phyloP scores from a whole-genome alignment of 2,329 filamentous ascomycete genomes.

The Akanthomyces muscarius region DNA sequence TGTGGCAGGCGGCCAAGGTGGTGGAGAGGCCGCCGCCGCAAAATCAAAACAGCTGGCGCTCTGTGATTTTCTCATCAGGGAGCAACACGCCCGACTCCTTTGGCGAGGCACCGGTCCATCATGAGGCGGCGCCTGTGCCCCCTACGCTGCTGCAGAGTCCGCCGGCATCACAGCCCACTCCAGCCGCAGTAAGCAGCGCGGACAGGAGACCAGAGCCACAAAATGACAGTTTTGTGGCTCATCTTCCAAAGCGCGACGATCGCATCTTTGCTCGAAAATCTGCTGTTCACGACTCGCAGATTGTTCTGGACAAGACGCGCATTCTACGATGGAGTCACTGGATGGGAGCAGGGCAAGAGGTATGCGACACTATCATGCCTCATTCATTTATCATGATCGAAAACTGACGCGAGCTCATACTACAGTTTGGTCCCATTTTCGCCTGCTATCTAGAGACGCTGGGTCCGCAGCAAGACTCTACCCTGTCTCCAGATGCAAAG shows the following conservation, averaged over 20 bases:
- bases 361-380: constrained; percentile 18
- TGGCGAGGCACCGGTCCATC: not conserved
- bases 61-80: not conserved
- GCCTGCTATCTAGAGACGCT: constrained; percentile 27
- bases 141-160: not conserved
- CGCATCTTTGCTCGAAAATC: not conserved
- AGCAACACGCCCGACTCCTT: not conserved
- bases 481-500: constrained; percentile 24
- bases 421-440: constrained; percentile 28
- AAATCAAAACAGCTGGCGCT: constrained; percentile 9
- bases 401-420: not conserved
- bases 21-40: not conserved
- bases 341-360: constrained; percentile 30
- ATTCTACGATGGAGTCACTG: constrained; percentile 31
- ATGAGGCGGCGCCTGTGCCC: not conserved
- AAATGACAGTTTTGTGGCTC: not conserved
- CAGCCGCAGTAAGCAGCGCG: not conserved
- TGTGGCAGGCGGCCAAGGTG: constrained; percentile 1
- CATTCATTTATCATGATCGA: not conserved
- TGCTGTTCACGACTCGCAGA: constrained; percentile 26
- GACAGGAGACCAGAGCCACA: not conserved
- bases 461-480: constrained; percentile 19
- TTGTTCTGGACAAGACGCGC: constrained; percentile 34
- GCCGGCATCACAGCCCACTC: not conserved
- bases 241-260: not conserved